A percentile compares a stretch with the other conserved stretches of the same genome.
Conservation (phyloP, 139 green algal species). For the Volvox africanus region DNA sequence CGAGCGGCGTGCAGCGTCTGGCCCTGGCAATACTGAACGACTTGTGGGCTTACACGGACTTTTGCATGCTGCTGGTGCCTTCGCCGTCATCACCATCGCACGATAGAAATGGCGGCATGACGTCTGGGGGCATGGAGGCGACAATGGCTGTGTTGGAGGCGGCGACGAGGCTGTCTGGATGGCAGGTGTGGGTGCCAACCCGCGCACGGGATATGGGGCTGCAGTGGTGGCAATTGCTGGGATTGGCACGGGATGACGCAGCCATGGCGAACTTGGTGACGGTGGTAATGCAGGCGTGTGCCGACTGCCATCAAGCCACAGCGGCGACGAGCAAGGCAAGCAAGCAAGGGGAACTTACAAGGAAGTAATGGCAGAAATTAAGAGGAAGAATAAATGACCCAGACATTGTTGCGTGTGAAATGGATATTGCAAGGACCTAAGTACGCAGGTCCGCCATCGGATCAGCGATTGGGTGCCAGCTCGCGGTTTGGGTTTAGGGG, state of each 20-base stretch:
- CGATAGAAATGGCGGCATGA: neutral
- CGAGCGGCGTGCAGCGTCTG: constrained; percentile 13
- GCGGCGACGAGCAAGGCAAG: no score
- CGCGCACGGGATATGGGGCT: constrained; percentile 6
- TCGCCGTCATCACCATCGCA: neutral
- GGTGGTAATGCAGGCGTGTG: constrained; percentile 18
- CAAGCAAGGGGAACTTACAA: no score
- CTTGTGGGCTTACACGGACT: constrained; percentile 16
- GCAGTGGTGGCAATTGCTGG: constrained; percentile 40
- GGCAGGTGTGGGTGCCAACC: neutral
- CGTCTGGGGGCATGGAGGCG: neutral
- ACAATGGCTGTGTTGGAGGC: constrained; percentile 24
- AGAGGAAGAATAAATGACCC: no score
- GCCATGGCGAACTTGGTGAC: neutral
- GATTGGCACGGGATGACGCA: neutral
- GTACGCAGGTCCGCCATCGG: no score
- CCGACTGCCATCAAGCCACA: neutral
- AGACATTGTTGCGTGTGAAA: no score
- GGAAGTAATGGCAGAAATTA: no score
- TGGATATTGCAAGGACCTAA: no score
- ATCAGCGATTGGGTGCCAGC: no score
- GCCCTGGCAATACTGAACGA: constrained; percentile 31
- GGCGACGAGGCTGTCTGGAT: neutral
- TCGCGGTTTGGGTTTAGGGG: no score
- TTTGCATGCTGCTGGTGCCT: neutral